Conservation (phyloP, 768 basidiomycete genomes). For the Psilocybe azurescens region DNA sequence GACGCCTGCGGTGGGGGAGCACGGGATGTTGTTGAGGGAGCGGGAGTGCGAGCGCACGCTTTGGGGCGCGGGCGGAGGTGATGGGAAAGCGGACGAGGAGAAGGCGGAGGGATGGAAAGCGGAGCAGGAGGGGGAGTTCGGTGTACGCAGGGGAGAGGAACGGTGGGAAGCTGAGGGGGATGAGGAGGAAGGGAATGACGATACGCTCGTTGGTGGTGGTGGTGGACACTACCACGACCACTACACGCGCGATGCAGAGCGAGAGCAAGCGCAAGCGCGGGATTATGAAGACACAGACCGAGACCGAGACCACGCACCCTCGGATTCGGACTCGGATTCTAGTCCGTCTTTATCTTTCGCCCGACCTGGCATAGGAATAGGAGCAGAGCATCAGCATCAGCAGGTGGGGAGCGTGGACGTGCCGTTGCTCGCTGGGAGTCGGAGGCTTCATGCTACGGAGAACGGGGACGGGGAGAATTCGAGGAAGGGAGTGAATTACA, state of each 20-base stretch:
- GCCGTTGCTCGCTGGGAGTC: neutral
- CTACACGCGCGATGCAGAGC: no score
- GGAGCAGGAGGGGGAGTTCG: no score
- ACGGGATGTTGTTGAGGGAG: neutral
- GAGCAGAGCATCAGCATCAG: neutral
- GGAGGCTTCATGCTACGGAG: neutral
- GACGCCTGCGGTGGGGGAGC: slow-evolving; percentile 3
- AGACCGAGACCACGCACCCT: neutral
- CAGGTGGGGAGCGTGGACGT: neutral
- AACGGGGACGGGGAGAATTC: neutral
- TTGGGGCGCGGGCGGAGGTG: neutral
- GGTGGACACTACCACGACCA: no score
- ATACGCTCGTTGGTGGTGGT: neutral
- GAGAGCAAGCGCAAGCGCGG: no score
- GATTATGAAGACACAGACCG: no score
- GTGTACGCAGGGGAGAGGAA: no score
- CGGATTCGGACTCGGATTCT: neutral
- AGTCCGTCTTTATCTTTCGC: no score
- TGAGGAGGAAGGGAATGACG: neutral
- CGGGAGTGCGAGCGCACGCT: neutral
- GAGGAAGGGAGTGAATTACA: neutral
- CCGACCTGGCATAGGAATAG: neutral
- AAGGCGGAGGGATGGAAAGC: neutral
- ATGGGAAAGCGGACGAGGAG: neutral
- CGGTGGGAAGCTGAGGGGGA: neutral